Evolutionary conservation across 2,329 filamentous ascomycete genomes (phyloP), one percentile per base, ranked within the genome.

Genomic region (Beauveria sp.): DNA sequence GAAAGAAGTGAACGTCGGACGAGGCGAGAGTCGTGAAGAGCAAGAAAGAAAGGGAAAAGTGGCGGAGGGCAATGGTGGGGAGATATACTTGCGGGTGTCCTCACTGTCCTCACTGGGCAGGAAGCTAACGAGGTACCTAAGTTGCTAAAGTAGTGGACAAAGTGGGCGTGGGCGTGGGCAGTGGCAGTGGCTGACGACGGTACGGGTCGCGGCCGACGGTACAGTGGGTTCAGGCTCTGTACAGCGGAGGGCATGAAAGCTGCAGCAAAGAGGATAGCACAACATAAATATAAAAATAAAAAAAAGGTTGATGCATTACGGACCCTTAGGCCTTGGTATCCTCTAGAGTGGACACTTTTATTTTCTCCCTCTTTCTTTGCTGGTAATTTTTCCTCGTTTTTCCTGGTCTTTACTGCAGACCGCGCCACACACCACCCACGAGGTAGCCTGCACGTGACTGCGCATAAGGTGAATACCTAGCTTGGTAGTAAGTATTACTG

Each of bases 1-100:
- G 66, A 75, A 79, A 80, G 78, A 81, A 82, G 79, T 79, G 77
- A 81, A 81, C 70, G 77, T 75, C 75, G 77, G 80, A 84, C 79
- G 80, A 80, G 73, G 77, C 40, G 55, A 57, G 75, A 75, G 75
- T 84, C 80, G 81, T 83, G 78, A 79, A 73, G 78, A 80, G 72
- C 72, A 71, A 75, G 71, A 75, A 65, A 63, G 66, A 64, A 61
- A 64, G 73, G 75, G 71, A 73, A 74, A 76, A 75, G 76, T 71
- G 68, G 75, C 72, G 72, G 73, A 75, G 70, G 70, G 70, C 66
- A 43, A 34, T 14, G 55, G 55, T 58, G 66, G 67, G 68, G 70
- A 71, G 74, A 73, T 76, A 77, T 77, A 78, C 30, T 30, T 20
- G 53, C 20, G 26, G 76, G 76, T 75, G 77, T 78, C 79, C 68